These are phyloP conservation scores for Penicillium sp. DNA, from an alignment of 2,329 filamentous ascomycete species.

Conservation along the genomic window DNA sequence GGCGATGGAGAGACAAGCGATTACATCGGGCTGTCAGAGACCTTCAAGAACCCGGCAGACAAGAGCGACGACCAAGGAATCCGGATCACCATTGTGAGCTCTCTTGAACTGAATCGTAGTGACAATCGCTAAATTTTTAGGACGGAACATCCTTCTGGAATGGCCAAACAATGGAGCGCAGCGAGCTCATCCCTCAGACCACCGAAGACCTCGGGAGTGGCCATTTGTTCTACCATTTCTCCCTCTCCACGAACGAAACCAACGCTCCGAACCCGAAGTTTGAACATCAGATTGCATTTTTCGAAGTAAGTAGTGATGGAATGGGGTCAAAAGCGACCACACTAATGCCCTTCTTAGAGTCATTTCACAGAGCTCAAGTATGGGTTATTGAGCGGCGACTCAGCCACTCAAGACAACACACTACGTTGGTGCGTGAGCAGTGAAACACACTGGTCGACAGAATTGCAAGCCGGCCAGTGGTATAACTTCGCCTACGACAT, in stretches of 20 bases:
- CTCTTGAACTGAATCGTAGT: neutral
- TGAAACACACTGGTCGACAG: constrained; percentile 64
- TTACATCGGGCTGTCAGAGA: constrained; percentile 65
- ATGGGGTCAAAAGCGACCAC: neutral
- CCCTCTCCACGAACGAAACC: constrained; percentile 60
- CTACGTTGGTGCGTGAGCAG: constrained; percentile 69
- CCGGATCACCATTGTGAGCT: constrained; percentile 65
- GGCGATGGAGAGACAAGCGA: constrained; percentile 54
- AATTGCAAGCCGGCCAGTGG: constrained; percentile 68
- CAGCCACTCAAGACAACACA: constrained; percentile 56
- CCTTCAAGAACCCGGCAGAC: constrained; percentile 70
- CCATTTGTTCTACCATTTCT: constrained; percentile 74
- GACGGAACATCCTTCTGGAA: constrained; percentile 66
- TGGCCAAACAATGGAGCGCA: constrained; percentile 72
- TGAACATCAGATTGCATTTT: constrained; percentile 70
- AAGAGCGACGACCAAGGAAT: constrained; percentile 65
- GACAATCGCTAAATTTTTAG: constrained; percentile 40
- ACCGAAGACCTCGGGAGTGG: constrained; percentile 67
- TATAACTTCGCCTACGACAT: constrained; percentile 78
- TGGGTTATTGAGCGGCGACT: constrained; percentile 51
- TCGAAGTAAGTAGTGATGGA: constrained; percentile 36
- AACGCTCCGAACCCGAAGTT: constrained; percentile 66
- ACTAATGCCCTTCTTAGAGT: constrained; percentile 54
- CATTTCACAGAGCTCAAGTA: constrained; percentile 78
- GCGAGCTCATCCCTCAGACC: constrained; percentile 74